Conservation (phyloP, 441 rosid species). For the Aquilaria agallochum region DNA sequence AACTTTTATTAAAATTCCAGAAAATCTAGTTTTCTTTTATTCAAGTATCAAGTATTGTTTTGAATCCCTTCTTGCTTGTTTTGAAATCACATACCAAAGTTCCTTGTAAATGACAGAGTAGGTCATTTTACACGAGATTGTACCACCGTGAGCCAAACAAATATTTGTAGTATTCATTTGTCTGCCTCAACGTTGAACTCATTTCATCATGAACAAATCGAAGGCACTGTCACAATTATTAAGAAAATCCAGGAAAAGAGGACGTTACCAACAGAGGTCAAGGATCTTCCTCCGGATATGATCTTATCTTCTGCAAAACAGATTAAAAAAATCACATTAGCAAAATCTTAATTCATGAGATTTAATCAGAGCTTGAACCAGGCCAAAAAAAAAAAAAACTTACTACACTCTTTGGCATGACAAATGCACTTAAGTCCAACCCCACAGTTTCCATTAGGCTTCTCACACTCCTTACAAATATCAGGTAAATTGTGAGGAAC, state of each 20-base stretch:
- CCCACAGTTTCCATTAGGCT: slow-evolving; percentile 64
- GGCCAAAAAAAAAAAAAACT: slow-evolving; percentile 10
- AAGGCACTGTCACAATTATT: neutral
- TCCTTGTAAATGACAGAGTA: no score
- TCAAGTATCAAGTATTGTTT: no score
- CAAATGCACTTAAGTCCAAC: slow-evolving; percentile 59
- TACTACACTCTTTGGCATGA: slow-evolving; percentile 60
- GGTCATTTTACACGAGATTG: no score
- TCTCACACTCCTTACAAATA: slow-evolving; percentile 45
- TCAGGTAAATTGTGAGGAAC: slow-evolving; percentile 51
- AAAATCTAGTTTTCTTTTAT: no score
- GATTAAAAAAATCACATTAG: slow-evolving; percentile 4
- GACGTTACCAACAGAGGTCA: slow-evolving; percentile 9
- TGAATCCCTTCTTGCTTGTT: no score
- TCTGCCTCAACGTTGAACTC: no score
- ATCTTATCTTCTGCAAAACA: slow-evolving; percentile 40
- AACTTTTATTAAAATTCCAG: no score
- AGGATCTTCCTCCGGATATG: slow-evolving; percentile 21
- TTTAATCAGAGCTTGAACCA: neutral
- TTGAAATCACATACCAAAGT: no score
- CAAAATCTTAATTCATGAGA: slow-evolving; percentile 2
- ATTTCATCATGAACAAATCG: neutral
- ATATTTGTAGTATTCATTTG: no score
- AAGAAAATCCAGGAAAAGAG: slow-evolving; percentile 16
- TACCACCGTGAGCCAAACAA: no score